phyloP scores from a whole-genome alignment of 2,329 filamentous ascomycete genomes.

The Balansia obtecta region DNA sequence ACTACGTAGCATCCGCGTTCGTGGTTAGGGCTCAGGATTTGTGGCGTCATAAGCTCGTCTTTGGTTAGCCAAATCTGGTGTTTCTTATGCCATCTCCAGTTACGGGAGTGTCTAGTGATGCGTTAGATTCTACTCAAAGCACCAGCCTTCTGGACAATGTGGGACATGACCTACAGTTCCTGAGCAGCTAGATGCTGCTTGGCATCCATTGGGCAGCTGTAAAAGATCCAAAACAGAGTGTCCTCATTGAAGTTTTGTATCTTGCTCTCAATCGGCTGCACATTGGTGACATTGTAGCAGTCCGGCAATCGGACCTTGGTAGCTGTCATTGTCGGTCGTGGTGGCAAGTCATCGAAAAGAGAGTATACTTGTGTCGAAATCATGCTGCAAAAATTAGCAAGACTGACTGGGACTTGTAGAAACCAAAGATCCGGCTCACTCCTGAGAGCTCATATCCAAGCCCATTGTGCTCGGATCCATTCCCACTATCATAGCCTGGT shows the following conservation, averaged over 20 bases:
- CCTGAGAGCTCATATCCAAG: conserved; percentile 42
- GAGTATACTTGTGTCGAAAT: conserved; percentile 50
- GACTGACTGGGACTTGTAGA: not conserved
- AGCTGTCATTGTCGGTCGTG: conserved; percentile 37
- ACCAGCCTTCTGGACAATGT: not conserved
- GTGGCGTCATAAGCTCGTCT: conserved; percentile 52
- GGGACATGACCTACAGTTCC: conserved; percentile 40
- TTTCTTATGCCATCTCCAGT: conserved; percentile 60
- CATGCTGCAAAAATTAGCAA: conserved; percentile 24
- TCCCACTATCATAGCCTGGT: conserved; percentile 46
- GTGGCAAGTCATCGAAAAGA: conserved; percentile 46
- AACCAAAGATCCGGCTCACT: conserved; percentile 31
- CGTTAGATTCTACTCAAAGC: not conserved
- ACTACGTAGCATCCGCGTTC: conserved; percentile 56
- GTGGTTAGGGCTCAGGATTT: conserved; percentile 42
- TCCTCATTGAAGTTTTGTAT: conserved; percentile 57
- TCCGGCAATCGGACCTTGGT: conserved; percentile 48
- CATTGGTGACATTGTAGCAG: conserved; percentile 55
- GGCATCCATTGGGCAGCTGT: conserved; percentile 49
- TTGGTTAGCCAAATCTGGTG: conserved; percentile 55
- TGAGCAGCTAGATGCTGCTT: conserved; percentile 52
- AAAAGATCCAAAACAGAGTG: conserved; percentile 58
- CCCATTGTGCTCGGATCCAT: conserved; percentile 46
- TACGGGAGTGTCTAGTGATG: conserved; percentile 41
- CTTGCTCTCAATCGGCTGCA: conserved; percentile 52